phyloP scores from a whole-genome alignment of 2,329 filamentous ascomycete genomes.

The Hortaea werneckii region DNA sequence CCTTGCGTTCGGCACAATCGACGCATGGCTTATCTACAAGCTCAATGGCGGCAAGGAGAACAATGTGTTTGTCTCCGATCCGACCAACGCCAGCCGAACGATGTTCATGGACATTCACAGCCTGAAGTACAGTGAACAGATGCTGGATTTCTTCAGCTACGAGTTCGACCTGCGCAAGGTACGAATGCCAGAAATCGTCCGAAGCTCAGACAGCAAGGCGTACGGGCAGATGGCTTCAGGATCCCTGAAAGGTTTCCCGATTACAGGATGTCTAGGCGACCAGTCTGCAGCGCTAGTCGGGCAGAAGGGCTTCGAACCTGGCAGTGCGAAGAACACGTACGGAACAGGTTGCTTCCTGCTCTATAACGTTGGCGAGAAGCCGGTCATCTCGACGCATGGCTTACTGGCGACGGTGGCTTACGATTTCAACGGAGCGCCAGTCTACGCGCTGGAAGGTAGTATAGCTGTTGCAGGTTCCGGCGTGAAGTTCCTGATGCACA shows the following conservation, averaged over 20 bases:
- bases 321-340: slow-evolving; percentile 83
- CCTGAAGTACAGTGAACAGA: slow-evolving; percentile 65
- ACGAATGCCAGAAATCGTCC: slow-evolving; percentile 69
- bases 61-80: slow-evolving; percentile 71
- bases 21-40: slow-evolving; percentile 78
- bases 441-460: slow-evolving; percentile 71
- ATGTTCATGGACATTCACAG: slow-evolving; percentile 91
- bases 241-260: slow-evolving; percentile 56
- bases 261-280: slow-evolving; percentile 78
- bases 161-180: slow-evolving; percentile 62
- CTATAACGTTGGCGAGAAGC: slow-evolving; percentile 77
- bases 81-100: slow-evolving; percentile 78
- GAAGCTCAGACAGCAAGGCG: slow-evolving; percentile 62
- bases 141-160: slow-evolving; percentile 62
- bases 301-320: slow-evolving; percentile 58
- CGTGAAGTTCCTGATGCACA: slow-evolving; percentile 49
- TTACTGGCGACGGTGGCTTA: slow-evolving; percentile 81
- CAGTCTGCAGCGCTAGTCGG: slow-evolving; percentile 80
- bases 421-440: slow-evolving; percentile 61
- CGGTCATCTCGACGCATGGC: slow-evolving; percentile 74
- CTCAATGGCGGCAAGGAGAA: slow-evolving; percentile 59
- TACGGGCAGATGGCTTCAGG: slow-evolving; percentile 61
- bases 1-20: slow-evolving; percentile 76
- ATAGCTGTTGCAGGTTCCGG: slow-evolving; percentile 70
- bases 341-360: slow-evolving; percentile 83